Percentiles rank a stretch among this genome's conserved stretches.
Conservation (phyloP, 106 monocot genomes). For the Phalaenopsis aphrodite region DNA sequence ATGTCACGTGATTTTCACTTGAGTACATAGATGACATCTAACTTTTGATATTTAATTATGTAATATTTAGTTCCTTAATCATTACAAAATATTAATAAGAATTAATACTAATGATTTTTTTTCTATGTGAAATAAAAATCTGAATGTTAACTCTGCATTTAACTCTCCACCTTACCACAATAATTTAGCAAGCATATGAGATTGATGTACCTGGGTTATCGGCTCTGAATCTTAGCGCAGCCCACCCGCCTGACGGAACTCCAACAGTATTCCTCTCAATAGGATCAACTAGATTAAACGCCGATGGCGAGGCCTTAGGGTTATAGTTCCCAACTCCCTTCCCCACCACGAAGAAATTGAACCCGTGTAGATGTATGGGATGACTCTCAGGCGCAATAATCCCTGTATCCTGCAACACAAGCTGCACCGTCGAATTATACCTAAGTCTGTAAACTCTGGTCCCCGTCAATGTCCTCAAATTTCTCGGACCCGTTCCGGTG, state of each 20-base stretch:
- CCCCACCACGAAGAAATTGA: conserved; percentile 70
- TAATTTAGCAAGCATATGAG: too few relatives aligned
- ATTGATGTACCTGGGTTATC: conserved; percentile 58
- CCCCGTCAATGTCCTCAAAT: conserved; percentile 19
- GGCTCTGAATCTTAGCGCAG: conserved; percentile 52
- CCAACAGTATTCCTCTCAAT: conserved; percentile 56
- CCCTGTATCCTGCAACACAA: conserved; percentile 60
- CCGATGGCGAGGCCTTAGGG: conserved; percentile 25
- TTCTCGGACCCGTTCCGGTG: conserved; percentile 17
- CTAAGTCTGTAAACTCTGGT: conserved; percentile 37
- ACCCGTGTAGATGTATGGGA: conserved; percentile 71
- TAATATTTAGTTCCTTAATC: too few relatives aligned
- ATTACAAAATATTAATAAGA: too few relatives aligned
- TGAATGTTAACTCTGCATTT: too few relatives aligned
- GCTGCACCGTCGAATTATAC: conserved; percentile 54
- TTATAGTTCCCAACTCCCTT: conserved; percentile 53
- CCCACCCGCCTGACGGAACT: conserved; percentile 65
- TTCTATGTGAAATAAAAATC: too few relatives aligned
- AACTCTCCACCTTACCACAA: too few relatives aligned
- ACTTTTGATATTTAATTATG: too few relatives aligned
- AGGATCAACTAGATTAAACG: conserved; percentile 61
- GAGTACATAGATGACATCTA: too few relatives aligned
- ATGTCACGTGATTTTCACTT: too few relatives aligned
- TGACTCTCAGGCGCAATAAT: conserved; percentile 60
- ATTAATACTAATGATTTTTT: too few relatives aligned